Conservation (phyloP, 305 asterid species). For the Caryopteris hybrid region DNA sequence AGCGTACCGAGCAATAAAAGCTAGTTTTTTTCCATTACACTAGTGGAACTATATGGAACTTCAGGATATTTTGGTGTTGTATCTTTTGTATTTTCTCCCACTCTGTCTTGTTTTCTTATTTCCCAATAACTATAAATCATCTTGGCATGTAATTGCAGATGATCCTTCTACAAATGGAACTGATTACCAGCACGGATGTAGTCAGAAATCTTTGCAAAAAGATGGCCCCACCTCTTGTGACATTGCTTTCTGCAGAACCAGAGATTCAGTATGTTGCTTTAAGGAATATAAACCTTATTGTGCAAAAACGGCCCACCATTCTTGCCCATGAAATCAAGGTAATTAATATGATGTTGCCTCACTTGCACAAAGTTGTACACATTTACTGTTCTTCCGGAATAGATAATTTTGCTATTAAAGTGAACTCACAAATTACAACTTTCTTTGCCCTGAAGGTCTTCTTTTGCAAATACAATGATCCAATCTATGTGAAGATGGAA, state of each 20-base stretch:
- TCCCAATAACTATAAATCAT: not conserved
- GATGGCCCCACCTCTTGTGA: slow-evolving; percentile 99
- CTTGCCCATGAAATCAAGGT: slow-evolving; percentile 99
- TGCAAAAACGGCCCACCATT: slow-evolving; percentile 93
- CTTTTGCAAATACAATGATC: slow-evolving; percentile 99
- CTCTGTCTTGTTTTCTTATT: not conserved
- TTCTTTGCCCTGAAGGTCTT: slow-evolving; percentile 56
- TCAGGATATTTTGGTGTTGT: not conserved
- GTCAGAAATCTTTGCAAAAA: slow-evolving; percentile 99
- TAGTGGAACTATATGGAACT: slow-evolving; percentile 1
- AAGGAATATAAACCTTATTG: slow-evolving; percentile 93
- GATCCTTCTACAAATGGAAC: slow-evolving; percentile 99
- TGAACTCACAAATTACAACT: slow-evolving; percentile 17
- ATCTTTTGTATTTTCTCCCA: not conserved
- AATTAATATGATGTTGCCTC: slow-evolving; percentile 18
- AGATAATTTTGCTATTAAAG: slow-evolving; percentile 6
- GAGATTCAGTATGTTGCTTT: slow-evolving; percentile 99
- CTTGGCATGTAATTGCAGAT: slow-evolving; percentile 54
- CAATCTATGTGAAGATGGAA: slow-evolving; percentile 99
- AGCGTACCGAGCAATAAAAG: not conserved
- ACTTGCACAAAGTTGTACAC: slow-evolving; percentile 7
- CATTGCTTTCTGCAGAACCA: slow-evolving; percentile 98
- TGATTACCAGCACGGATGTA: slow-evolving; percentile 96
- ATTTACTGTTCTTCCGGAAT: not conserved
- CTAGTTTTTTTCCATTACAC: not conserved